Percentiles rank a stretch among this genome's conserved stretches.
Evolutionary conservation across 2,329 filamentous ascomycete species (phyloP).

Genomic region (Aspergillus niger): DNA sequence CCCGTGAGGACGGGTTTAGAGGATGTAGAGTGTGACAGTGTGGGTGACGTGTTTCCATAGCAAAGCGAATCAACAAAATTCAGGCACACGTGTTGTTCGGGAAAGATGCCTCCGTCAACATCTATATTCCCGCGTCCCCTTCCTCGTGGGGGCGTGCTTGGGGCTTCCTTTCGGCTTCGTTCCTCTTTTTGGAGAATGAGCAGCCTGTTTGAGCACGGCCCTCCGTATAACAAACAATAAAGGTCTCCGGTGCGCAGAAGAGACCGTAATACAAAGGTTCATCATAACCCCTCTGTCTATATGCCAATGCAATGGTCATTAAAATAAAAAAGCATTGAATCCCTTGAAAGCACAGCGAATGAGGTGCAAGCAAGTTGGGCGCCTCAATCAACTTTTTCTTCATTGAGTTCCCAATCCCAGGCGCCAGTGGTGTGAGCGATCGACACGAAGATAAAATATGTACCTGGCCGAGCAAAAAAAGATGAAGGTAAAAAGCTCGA

Average conservation of each 20-base stretch:
- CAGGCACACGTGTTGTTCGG: neutral
- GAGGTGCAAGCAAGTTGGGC: conserved; percentile 37
- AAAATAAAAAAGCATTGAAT: conserved; percentile 26
- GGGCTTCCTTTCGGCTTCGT: neutral
- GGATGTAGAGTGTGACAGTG: too few species aligned
- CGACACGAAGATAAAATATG: conserved; percentile 42
- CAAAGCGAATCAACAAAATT: conserved; percentile 5
- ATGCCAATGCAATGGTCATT: conserved; percentile 38
- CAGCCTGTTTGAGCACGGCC: neutral
- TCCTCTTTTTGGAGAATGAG: neutral
- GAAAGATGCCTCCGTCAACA: conserved; percentile 6
- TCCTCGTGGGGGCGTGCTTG: neutral
- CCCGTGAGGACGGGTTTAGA: neutral
- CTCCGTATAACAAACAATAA: conserved; percentile 1
- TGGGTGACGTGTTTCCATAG: conserved; percentile 9
- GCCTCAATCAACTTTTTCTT: conserved; percentile 31
- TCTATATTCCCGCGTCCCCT: neutral
- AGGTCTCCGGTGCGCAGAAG: conserved; percentile 2
- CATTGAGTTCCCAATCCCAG: conserved; percentile 32
- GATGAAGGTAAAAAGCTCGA: conserved; percentile 31
- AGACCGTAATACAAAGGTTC: conserved; percentile 16
- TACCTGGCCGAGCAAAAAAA: conserved; percentile 33
- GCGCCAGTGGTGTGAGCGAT: conserved; percentile 43
- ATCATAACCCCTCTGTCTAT: conserved; percentile 29
- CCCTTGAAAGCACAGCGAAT: conserved; percentile 42